Conservation (phyloP, 305 asterid genomes). For the Fraxinus albicans region DNA sequence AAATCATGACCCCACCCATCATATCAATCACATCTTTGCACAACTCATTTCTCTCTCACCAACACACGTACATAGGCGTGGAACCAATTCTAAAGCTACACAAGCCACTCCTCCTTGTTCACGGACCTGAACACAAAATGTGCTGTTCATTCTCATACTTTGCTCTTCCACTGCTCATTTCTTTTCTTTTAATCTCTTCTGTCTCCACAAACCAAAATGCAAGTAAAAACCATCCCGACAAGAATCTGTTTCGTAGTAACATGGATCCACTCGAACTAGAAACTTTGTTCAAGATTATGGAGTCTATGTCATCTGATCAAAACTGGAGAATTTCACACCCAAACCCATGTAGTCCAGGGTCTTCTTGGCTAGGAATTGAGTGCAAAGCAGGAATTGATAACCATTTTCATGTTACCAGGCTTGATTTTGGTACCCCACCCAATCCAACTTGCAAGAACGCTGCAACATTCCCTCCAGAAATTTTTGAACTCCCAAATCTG, state of each 20-base stretch:
- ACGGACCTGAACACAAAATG: slow-evolving; percentile 32
- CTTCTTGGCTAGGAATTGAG: slow-evolving; percentile 73
- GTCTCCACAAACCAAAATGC: slow-evolving; percentile 25
- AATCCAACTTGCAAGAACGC: slow-evolving; percentile 66
- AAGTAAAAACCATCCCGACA: slow-evolving; percentile 11
- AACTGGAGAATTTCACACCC: slow-evolving; percentile 66
- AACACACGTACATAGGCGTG: background rate
- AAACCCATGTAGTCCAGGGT: slow-evolving; percentile 64
- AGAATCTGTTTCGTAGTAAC: slow-evolving; percentile 25
- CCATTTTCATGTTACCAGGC: slow-evolving; percentile 59
- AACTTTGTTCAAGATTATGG: slow-evolving; percentile 67
- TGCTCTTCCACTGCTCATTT: slow-evolving; percentile 28
- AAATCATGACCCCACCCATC: slow-evolving; percentile 57
- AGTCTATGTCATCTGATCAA: slow-evolving; percentile 54
- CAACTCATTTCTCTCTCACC: slow-evolving; percentile 24
- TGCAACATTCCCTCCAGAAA: slow-evolving; percentile 64
- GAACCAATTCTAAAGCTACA: slow-evolving; percentile 21
- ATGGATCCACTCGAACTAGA: slow-evolving; percentile 60
- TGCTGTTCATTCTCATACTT: slow-evolving; percentile 30
- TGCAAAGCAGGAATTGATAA: slow-evolving; percentile 45
- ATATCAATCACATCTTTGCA: slow-evolving; percentile 57
- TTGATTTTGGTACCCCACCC: slow-evolving; percentile 72
- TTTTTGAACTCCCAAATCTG: slow-evolving; percentile 63
- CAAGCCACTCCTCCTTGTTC: slow-evolving; percentile 12
- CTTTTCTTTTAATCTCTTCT: slow-evolving; percentile 12